phyloP scores from a whole-genome alignment of 2,329 filamentous ascomycete species.

The Curvularia hawaiiensis region DNA sequence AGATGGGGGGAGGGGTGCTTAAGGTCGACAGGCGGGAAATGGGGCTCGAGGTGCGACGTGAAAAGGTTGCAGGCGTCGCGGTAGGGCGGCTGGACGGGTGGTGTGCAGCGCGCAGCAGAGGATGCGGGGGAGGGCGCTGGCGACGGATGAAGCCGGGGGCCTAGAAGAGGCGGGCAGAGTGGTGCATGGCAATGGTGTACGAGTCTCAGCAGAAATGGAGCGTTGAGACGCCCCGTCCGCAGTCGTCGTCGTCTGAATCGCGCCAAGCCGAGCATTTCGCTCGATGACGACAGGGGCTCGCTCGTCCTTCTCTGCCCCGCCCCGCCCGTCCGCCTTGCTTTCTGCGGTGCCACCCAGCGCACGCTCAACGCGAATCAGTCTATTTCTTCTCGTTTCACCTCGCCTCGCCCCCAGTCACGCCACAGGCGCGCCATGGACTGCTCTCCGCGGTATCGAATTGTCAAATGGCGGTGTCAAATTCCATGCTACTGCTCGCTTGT shows the following conservation, averaged over 20 bases:
- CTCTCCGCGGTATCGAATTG: constrained; percentile 8
- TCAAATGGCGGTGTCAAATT: constrained; percentile 16
- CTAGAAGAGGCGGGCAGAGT: neutral
- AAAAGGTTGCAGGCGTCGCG: constrained; percentile 6
- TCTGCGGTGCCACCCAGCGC: neutral
- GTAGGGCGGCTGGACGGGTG: neutral
- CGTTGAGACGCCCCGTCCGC: no score
- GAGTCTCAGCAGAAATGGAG: no score
- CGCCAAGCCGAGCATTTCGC: neutral
- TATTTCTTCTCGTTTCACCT: neutral
- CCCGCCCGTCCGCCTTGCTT: neutral
- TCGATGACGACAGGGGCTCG: constrained; percentile 22
- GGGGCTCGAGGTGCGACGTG: constrained; percentile 1
- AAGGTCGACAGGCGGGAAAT: neutral
- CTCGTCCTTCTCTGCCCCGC: constrained; percentile 1
- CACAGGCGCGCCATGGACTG: neutral
- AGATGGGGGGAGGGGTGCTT: constrained; percentile 11
- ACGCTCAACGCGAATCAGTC: neutral
- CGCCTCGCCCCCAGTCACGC: neutral
- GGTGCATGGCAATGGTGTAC: neutral
- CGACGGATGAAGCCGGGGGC: constrained; percentile 6
- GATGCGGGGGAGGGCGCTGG: constrained; percentile 1
- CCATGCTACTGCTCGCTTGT: constrained; percentile 4
- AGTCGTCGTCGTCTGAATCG: neutral
- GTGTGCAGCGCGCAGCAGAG: constrained; percentile 5